These are phyloP conservation scores for Lenwebbia sp. DNA, from an alignment of 345 rosid genomes.

Conservation along the genomic window DNA sequence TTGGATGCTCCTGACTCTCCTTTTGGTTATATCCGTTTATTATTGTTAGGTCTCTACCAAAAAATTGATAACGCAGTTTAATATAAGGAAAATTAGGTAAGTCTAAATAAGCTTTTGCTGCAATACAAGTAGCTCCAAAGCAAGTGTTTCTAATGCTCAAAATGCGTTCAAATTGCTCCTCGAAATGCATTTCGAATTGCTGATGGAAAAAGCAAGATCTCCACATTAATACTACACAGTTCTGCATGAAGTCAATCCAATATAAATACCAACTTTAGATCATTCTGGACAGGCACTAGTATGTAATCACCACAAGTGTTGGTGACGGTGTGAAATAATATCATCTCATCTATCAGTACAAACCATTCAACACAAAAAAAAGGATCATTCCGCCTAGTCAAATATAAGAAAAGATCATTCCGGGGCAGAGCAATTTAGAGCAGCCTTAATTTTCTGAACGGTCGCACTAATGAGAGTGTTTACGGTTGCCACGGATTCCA, in stretches of 20 bases:
- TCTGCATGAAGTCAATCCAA: not conserved
- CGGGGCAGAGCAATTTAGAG: conserved; percentile 18
- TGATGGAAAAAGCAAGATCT: not conserved
- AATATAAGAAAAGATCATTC: conserved; percentile 1
- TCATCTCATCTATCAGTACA: not conserved
- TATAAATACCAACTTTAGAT: not conserved
- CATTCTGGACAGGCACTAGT: not conserved
- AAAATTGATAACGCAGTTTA: too few species aligned
- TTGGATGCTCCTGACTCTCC: not conserved
- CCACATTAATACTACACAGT: not conserved
- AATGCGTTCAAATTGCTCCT: not conserved
- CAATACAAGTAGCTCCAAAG: not conserved
- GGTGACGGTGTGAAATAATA: not conserved
- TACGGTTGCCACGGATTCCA: conserved; percentile 37
- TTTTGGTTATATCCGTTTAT: not conserved
- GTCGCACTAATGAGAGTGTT: conserved; percentile 43
- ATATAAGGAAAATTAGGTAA: too few species aligned
- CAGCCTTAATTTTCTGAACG: conserved; percentile 31
- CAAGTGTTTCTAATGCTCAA: not conserved
- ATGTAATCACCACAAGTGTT: not conserved
- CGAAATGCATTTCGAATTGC: not conserved
- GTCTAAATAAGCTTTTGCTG: not conserved
- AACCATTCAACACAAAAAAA: not conserved
- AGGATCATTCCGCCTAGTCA: not conserved
- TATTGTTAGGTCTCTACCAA: too few species aligned